Conservation (phyloP, 164 flowering plant genomes). For the Stephania japonica region DNA sequence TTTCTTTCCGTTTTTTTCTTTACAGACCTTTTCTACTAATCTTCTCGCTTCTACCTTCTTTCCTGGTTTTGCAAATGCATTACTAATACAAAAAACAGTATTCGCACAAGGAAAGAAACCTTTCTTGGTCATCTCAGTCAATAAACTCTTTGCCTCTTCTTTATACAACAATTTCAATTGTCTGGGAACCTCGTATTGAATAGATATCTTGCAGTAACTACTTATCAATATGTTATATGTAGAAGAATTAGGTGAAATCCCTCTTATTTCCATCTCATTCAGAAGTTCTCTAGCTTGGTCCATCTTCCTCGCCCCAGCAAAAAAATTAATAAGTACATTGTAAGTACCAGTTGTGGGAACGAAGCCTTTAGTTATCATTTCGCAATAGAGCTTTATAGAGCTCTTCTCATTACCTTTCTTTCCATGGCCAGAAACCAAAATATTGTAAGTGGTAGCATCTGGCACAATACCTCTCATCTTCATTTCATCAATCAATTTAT, state of each 20-base stretch:
- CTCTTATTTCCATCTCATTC: constrained; percentile 77
- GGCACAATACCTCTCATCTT: constrained; percentile 49
- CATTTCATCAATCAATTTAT: constrained; percentile 48
- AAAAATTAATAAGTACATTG: constrained; percentile 65
- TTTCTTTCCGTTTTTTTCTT: constrained; percentile 16
- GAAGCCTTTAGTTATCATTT: constrained; percentile 77
- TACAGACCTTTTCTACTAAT: constrained; percentile 30
- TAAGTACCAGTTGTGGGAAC: constrained; percentile 65
- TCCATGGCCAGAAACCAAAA: constrained; percentile 61
- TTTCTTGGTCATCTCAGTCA: constrained; percentile 56
- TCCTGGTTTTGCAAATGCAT: constrained; percentile 42
- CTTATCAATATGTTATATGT: constrained; percentile 73
- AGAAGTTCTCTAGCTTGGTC: constrained; percentile 74
- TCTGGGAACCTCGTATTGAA: constrained; percentile 34
- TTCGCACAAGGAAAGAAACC: constrained; percentile 46
- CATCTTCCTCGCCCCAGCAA: constrained; percentile 68
- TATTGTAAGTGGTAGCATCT: constrained; percentile 52
- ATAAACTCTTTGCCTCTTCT: constrained; percentile 49
- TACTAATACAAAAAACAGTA: constrained; percentile 41
- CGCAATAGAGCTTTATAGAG: constrained; percentile 62
- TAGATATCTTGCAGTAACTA: constrained; percentile 76
- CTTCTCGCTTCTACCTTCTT: constrained; percentile 35
- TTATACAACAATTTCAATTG: constrained; percentile 26
- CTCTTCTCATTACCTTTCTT: constrained; percentile 61
- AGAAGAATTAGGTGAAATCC: constrained; percentile 55